These are phyloP conservation scores for Amanita brunnescens DNA, from an alignment of 768 basidiomycete genomes.

Conservation along the genomic window DNA sequence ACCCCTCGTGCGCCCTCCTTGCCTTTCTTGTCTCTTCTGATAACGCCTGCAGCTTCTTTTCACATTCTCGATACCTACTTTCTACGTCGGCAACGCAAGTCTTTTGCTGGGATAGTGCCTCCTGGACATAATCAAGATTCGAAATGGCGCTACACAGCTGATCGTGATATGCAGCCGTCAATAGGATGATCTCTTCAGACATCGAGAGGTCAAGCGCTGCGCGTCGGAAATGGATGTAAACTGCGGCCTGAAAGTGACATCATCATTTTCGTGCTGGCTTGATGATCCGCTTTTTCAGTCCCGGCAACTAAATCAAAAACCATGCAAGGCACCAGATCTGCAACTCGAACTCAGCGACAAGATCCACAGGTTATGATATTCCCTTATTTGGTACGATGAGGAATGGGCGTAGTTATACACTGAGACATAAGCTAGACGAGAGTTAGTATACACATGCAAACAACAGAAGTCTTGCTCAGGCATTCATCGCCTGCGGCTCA, in stretches of 20 bases:
- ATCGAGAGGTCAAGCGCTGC: no score
- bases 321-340: no score
- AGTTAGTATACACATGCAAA: constrained; percentile 1
- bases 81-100: constrained; percentile 27
- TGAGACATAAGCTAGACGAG: not conserved
- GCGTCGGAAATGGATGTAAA: no score
- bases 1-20: constrained; percentile 31
- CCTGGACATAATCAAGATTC: constrained; percentile 30
- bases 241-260: not conserved
- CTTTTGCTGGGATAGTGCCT: constrained; percentile 28
- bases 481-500: constrained; percentile 47
- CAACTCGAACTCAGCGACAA: no score
- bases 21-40: constrained; percentile 34
- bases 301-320: no score
- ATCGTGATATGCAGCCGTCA: constrained; percentile 30
- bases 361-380: not conserved
- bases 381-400: not conserved
- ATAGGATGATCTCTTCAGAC: constrained; percentile 23
- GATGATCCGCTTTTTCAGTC: no score
- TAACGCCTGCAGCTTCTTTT: constrained; percentile 20
- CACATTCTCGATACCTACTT: constrained; percentile 15
- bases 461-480: not conserved
- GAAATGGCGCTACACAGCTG: constrained; percentile 25
- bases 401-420: not conserved
- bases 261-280: not conserved